Percentiles rank a stretch among this genome's conserved stretches.
phyloP scores from a whole-genome alignment of 768 basidiomycete genomes.

The Tremella mesenterica region DNA sequence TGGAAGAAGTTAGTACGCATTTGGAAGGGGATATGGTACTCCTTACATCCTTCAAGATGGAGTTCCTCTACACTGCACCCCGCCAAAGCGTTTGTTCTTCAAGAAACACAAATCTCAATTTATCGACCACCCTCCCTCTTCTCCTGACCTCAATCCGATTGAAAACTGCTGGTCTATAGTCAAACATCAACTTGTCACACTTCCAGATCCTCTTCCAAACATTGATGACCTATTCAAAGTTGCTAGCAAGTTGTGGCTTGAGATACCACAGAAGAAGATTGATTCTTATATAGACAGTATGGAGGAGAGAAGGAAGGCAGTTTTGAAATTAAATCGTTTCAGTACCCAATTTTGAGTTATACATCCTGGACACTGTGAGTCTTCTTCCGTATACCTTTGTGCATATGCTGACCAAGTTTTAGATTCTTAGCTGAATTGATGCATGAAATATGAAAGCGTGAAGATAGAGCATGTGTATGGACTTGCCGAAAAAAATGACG shows the following conservation, averaged over 20 bases:
- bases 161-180: slow-evolving; percentile 9
- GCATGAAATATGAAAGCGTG: not conserved
- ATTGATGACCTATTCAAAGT: slow-evolving; percentile 4
- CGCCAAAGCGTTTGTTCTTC: not conserved
- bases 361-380: not conserved
- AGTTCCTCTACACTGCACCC: slow-evolving; percentile 1
- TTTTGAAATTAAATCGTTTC: slow-evolving; percentile 1
- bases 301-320: slow-evolving; percentile 5
- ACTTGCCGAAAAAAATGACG: too few species aligned
- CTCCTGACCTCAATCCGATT: slow-evolving; percentile 18
- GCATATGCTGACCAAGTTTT: not conserved
- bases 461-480: not conserved
- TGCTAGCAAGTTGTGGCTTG: slow-evolving; percentile 4
- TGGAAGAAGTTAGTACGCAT: slow-evolving; percentile 1
- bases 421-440: not conserved
- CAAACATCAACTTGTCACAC: slow-evolving; percentile 5
- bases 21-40: slow-evolving; percentile 6
- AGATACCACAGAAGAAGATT: slow-evolving; percentile 6
- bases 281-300: slow-evolving; percentile 9
- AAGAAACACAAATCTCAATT: slow-evolving; percentile 2
- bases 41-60: slow-evolving; percentile 9
- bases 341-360: slow-evolving; percentile 1
- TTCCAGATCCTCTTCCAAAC: not conserved
- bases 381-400: not conserved
- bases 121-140: slow-evolving; percentile 7